phyloP scores from a whole-genome alignment of 306 rosid genomes.

The Quercus agrifolia region DNA sequence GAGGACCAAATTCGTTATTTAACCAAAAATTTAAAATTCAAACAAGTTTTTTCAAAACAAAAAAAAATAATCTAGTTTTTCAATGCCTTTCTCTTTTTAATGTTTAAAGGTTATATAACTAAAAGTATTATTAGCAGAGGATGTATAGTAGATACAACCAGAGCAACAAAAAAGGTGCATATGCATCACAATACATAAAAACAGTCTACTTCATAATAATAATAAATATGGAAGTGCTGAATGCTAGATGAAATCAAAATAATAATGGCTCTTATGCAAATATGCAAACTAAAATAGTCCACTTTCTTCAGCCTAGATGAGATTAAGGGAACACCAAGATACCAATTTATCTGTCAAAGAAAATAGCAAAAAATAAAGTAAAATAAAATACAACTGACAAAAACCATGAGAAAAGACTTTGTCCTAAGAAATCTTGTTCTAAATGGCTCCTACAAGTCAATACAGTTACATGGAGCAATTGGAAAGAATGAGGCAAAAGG shows the following conservation, averaged over 20 bases:
- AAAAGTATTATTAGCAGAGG: no score
- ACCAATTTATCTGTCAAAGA: not conserved
- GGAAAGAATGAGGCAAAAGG: slow-evolving; percentile 6
- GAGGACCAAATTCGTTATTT: no score
- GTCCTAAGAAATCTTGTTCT: not conserved
- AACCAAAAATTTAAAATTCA: no score
- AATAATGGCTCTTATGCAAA: not conserved
- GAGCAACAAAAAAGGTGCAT: no score
- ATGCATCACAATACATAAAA: not conserved
- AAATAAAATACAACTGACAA: not conserved
- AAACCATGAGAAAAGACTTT: not conserved
- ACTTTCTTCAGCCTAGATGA: no score
- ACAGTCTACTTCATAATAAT: not conserved
- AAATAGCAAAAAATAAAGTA: not conserved
- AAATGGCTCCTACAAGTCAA: not conserved
- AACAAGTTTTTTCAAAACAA: no score
- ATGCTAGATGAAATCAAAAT: not conserved
- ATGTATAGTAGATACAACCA: no score
- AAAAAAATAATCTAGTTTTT: no score
- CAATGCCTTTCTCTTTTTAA: no score
- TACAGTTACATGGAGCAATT: not conserved
- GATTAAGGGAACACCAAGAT: no score
- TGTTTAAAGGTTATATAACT: no score
- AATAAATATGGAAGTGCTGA: not conserved
- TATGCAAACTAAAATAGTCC: not conserved